Evolutionary conservation across 805 yeast species (phyloP).

Genomic region (Starmerella sirachaensis): DNA sequence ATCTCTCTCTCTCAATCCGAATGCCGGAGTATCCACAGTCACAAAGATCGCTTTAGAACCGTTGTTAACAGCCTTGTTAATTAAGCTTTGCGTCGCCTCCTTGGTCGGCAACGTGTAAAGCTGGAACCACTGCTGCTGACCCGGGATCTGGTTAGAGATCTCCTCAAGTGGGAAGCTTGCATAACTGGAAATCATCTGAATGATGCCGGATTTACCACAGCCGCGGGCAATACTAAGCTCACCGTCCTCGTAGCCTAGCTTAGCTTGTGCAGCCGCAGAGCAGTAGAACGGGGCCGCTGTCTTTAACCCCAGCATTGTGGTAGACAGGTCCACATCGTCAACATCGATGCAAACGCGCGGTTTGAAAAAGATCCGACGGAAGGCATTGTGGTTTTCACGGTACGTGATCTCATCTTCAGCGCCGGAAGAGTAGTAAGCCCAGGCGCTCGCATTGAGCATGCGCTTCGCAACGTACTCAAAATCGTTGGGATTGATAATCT

Average conservation of each 20-base stretch:
- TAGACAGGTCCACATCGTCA: conserved; percentile 48
- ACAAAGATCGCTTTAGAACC: conserved; percentile 64
- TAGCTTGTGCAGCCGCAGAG: conserved; percentile 85
- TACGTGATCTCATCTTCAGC: conserved; percentile 87
- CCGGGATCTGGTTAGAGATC: conserved; percentile 59
- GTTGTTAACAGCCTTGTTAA: conserved; percentile 63
- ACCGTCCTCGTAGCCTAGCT: conserved; percentile 86
- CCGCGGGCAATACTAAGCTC: conserved; percentile 75
- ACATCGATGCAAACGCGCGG: conserved; percentile 83
- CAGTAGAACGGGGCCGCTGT: conserved; percentile 72
- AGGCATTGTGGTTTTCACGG: conserved; percentile 83
- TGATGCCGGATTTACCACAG: conserved; percentile 57
- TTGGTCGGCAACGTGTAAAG: conserved; percentile 71
- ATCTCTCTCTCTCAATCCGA: conserved; percentile 85
- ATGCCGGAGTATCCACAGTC: conserved; percentile 74
- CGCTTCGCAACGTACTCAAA: conserved; percentile 78
- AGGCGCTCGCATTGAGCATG: conserved; percentile 62
- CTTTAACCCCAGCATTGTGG: conserved; percentile 63
- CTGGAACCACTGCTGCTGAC: conserved; percentile 82
- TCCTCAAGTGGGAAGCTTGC: conserved; percentile 84
- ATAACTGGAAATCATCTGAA: conserved; percentile 87
- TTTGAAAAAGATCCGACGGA: conserved; percentile 73
- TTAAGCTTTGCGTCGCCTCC: conserved; percentile 36
- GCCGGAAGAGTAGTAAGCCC: conserved; percentile 90
- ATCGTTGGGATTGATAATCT: conserved; percentile 65